Conservation (phyloP, 163 green algal genomes). For the Scenedesmus sp. region DNA sequence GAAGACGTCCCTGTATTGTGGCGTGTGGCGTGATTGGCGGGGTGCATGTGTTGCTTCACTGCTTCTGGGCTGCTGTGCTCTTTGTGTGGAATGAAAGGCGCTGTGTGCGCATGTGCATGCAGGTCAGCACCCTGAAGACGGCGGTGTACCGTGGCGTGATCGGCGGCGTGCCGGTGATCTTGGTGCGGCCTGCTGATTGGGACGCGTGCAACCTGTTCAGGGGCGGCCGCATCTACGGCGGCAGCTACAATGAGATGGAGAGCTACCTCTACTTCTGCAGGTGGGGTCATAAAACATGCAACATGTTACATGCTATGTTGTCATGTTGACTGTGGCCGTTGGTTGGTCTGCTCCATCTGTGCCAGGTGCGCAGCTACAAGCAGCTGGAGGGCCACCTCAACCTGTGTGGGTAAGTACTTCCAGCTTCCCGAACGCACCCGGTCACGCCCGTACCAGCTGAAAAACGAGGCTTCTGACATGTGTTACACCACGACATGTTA, state of each 20-base stretch:
- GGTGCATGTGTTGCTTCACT: neutral
- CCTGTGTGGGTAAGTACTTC: no score
- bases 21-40: no score
- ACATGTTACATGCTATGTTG: neutral
- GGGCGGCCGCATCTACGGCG: conserved; percentile 92
- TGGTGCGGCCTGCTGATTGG: conserved; percentile 88
- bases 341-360: neutral
- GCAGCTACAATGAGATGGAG: conserved; percentile 94
- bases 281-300: conserved; percentile 50
- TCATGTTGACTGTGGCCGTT: neutral
- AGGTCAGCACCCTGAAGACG: conserved; percentile 69
- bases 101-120: neutral
- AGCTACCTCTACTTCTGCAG: conserved; percentile 97
- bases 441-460: no score
- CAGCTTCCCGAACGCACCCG: no score
- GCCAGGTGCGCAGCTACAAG: conserved; percentile 86
- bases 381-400: conserved; percentile 97
- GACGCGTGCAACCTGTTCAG: conserved; percentile 87
- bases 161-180: conserved; percentile 87
- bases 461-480: no score
- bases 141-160: conserved; percentile 81
- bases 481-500: no score
- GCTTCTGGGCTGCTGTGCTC: no score
- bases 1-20: no score
- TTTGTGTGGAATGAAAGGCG: no score